phyloP scores from a whole-genome alignment of 495 filamentous ascomycete genomes.

The Penicillium crystallinum region DNA sequence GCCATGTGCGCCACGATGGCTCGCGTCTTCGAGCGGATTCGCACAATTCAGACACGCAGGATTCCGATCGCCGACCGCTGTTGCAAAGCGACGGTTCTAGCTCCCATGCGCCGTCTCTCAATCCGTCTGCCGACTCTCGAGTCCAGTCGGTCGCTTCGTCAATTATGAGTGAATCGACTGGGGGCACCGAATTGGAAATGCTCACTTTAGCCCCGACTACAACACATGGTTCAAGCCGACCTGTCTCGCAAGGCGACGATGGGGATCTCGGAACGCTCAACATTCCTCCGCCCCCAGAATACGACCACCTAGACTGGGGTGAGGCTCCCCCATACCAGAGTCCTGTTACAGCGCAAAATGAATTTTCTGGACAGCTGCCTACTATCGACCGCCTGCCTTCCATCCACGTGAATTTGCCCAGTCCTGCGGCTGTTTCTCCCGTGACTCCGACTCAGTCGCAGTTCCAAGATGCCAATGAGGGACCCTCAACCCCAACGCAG shows the following conservation, averaged over 20 bases:
- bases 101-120: constrained; percentile 22
- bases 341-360: constrained; percentile 20
- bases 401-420: constrained; percentile 39
- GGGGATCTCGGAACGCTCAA: constrained; percentile 31
- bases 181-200: constrained; percentile 27
- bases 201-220: constrained; percentile 20
- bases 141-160: constrained; percentile 34
- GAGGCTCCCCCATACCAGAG: constrained; percentile 44
- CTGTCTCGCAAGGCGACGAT: constrained; percentile 25
- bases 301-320: constrained; percentile 46
- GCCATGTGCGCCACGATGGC: constrained; percentile 83
- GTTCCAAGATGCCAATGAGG: constrained; percentile 3
- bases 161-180: constrained; percentile 21
- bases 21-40: constrained; percentile 79
- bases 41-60: constrained; percentile 68
- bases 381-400: constrained; percentile 29
- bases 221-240: constrained; percentile 19
- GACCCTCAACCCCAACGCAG: constrained; percentile 6
- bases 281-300: constrained; percentile 41
- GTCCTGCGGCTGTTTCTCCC: constrained; percentile 29
- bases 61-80: constrained; percentile 70
- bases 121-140: constrained; percentile 26
- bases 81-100: constrained; percentile 60
- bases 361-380: constrained; percentile 16
- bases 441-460: constrained; percentile 22